A percentile compares a stretch with the other conserved stretches of the same genome.
Evolutionary conservation across 2,329 filamentous ascomycete species (phyloP).

Genomic region (Epichloe gansuensis): DNA sequence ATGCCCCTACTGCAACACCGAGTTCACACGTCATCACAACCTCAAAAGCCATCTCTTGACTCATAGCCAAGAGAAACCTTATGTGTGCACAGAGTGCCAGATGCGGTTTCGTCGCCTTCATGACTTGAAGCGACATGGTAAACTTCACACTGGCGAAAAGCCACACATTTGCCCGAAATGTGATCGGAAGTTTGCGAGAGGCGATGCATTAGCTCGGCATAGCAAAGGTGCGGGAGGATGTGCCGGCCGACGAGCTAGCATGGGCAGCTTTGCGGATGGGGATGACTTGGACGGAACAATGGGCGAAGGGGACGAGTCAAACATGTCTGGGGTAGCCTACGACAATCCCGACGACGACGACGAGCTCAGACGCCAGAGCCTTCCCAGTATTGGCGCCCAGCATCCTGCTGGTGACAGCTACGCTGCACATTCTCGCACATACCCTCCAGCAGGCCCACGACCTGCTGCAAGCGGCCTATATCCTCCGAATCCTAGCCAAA

Average conservation of each 20-base stretch:
- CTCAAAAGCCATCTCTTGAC: slow-evolving; percentile 94
- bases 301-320: slow-evolving; percentile 39
- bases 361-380: slow-evolving; percentile 51
- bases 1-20: slow-evolving; percentile 90
- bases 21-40: slow-evolving; percentile 95
- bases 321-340: slow-evolving; percentile 45
- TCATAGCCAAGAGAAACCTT: slow-evolving; percentile 97
- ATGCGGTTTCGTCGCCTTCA: slow-evolving; percentile 86
- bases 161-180: slow-evolving; percentile 93
- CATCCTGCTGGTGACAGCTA: slow-evolving; percentile 48
- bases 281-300: slow-evolving; percentile 51
- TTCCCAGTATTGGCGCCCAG: slow-evolving; percentile 63
- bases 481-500: slow-evolving; percentile 46
- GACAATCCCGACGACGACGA: slow-evolving; percentile 46
- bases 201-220: slow-evolving; percentile 86
- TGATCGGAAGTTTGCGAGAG: slow-evolving; percentile 85
- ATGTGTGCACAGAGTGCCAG: slow-evolving; percentile 83
- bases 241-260: slow-evolving; percentile 77
- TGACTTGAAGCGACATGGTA: slow-evolving; percentile 90
- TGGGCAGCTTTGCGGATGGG: slow-evolving; percentile 68
- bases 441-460: slow-evolving; percentile 53
- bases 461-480: slow-evolving; percentile 43
- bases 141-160: slow-evolving; percentile 91
- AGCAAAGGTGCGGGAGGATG: slow-evolving; percentile 94
- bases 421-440: slow-evolving; percentile 59